A percentile compares a stretch with the other conserved stretches of the same genome.
Conservation (phyloP, 345 rosid species). For the Xanthoceras sorbifolium region DNA sequence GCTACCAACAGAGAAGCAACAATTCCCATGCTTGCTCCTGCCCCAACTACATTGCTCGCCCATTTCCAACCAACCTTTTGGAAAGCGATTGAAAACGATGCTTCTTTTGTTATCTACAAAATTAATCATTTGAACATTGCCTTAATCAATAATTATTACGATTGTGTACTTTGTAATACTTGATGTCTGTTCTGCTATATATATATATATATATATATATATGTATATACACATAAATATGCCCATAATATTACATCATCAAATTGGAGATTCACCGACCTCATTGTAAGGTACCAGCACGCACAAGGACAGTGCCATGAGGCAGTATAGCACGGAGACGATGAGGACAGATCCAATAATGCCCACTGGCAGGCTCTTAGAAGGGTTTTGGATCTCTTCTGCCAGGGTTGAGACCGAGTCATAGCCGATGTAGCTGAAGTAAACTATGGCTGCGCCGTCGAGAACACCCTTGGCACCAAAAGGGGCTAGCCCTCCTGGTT, state of each 20-base stretch:
- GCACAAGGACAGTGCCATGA: slow-evolving; percentile 82
- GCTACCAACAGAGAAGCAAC: slow-evolving; percentile 93
- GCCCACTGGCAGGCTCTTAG: slow-evolving; percentile 77
- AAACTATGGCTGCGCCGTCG: slow-evolving; percentile 84
- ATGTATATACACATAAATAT: too few species aligned
- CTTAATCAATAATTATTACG: background rate
- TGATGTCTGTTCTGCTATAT: background rate
- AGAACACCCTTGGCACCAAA: slow-evolving; percentile 75
- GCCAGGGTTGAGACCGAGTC: slow-evolving; percentile 96
- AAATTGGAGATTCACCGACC: slow-evolving; percentile 44
- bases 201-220: too few species aligned
- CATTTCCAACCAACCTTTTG: slow-evolving; percentile 70
- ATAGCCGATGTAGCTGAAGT: slow-evolving; percentile 90
- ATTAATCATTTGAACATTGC: background rate
- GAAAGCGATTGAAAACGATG: slow-evolving; percentile 72
- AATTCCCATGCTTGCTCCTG: slow-evolving; percentile 95
- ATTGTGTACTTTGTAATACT: background rate
- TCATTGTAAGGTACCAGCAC: slow-evolving; percentile 73
- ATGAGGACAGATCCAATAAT: slow-evolving; percentile 79
- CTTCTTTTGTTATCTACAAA: slow-evolving; percentile 53
- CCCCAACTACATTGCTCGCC: slow-evolving; percentile 91
- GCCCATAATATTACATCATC: background rate
- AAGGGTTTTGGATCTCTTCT: slow-evolving; percentile 88
- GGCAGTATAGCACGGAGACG: slow-evolving; percentile 74
- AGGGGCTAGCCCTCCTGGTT: slow-evolving; percentile 81